These are phyloP conservation scores for Leccinum imitatum DNA, from an alignment of 768 basidiomycete genomes.

Conservation along the genomic window DNA sequence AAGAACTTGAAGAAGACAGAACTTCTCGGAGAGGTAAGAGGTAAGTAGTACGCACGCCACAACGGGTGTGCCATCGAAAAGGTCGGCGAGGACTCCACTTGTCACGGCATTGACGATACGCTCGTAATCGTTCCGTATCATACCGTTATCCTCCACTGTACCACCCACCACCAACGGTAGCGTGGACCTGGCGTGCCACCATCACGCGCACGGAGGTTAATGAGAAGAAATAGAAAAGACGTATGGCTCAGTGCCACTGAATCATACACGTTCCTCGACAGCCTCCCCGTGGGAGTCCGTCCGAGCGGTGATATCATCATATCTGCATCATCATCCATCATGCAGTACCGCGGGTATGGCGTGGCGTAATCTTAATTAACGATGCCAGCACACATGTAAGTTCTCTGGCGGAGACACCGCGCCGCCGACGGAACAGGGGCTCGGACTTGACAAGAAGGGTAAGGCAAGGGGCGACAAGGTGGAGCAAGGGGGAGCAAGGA, in stretches of 20 bases:
- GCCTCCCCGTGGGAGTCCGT: not conserved
- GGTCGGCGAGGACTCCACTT: not conserved
- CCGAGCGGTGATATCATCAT: not conserved
- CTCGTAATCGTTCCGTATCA: not conserved
- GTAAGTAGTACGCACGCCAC: not conserved
- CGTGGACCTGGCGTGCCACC: conserved; percentile 1
- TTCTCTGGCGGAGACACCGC: not conserved
- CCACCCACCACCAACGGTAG: not conserved
- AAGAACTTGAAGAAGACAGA: not conserved
- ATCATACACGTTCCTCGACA: not conserved
- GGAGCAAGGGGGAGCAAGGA: not conserved
- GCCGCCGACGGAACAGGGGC: not conserved
- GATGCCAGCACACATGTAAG: not conserved
- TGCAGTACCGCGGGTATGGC: not conserved
- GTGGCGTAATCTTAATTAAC: not conserved
- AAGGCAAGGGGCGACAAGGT: not conserved
- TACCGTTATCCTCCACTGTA: not conserved
- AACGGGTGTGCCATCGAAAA: not conserved
- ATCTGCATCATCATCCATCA: conserved; percentile 1
- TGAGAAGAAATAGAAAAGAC: not conserved
- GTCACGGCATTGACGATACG: not conserved
- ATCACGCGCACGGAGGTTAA: not conserved
- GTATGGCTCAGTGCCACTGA: not conserved
- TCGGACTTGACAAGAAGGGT: not conserved
- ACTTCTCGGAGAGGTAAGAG: not conserved